phyloP scores from a whole-genome alignment of 2,329 filamentous ascomycete genomes.

The Ophiosphaerella narmari region DNA sequence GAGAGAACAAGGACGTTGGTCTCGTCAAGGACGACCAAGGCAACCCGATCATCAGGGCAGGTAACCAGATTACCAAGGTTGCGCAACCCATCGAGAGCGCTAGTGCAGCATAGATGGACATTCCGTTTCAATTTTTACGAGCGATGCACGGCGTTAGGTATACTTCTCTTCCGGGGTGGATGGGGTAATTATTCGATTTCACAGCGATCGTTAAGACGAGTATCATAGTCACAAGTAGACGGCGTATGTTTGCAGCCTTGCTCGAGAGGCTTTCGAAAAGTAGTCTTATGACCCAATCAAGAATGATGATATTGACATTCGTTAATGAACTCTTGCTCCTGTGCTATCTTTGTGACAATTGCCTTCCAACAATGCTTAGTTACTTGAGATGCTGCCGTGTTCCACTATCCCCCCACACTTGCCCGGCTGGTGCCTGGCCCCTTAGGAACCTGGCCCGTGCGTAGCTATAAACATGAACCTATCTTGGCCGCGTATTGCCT shows the following conservation, averaged over 20 bases:
- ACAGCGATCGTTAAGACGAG: conserved; percentile 33
- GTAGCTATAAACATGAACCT: not conserved
- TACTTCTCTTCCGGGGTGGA: conserved; percentile 20
- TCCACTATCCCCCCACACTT: no score
- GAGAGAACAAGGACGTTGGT: conserved; percentile 70
- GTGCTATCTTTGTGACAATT: not conserved
- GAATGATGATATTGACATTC: conserved; percentile 23
- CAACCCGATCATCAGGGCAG: conserved; percentile 82
- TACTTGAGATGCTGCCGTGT: no score
- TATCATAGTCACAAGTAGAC: conserved; percentile 27
- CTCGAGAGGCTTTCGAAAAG: conserved; percentile 22
- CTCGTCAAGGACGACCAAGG: conserved; percentile 81
- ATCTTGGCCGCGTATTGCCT: not conserved
- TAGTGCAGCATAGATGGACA: conserved; percentile 69
- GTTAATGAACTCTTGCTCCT: conserved; percentile 6
- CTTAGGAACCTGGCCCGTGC: not conserved
- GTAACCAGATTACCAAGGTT: conserved; percentile 83
- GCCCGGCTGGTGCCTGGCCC: not conserved
- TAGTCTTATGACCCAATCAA: conserved; percentile 23
- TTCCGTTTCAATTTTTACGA: conserved; percentile 16
- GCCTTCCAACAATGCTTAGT: no score
- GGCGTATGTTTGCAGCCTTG: conserved; percentile 34
- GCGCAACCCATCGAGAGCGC: conserved; percentile 79
- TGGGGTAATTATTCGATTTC: conserved; percentile 34
- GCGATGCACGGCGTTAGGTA: conserved; percentile 42